A percentile compares a stretch with the other conserved stretches of the same genome.
These are phyloP conservation scores for Cyclostephanos invisitatus DNA, from an alignment of 108 stramenopile species.

Conservation along the genomic window DNA sequence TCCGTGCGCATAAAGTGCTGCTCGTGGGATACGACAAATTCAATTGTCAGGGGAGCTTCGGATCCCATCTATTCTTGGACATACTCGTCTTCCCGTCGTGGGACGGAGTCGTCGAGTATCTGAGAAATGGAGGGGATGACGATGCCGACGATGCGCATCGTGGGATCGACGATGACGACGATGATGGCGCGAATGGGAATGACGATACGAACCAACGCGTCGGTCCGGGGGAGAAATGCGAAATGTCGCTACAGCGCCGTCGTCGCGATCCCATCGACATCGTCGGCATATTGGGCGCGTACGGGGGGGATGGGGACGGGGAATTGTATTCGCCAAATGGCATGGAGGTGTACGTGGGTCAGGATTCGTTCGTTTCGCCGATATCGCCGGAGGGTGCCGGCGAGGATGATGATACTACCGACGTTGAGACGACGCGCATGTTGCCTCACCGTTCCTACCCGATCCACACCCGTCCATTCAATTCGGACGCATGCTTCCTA, in stretches of 20 bases:
- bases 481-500: slow-evolving; percentile 41
- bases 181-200: not conserved
- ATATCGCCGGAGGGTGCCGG: slow-evolving; percentile 3
- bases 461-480: slow-evolving; percentile 37
- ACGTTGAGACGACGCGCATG: not conserved
- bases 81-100: slow-evolving; percentile 68
- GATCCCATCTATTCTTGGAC: slow-evolving; percentile 70
- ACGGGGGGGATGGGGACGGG: slow-evolving; percentile 48
- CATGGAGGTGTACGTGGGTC: slow-evolving; percentile 28
- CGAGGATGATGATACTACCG: not conserved
- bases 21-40: slow-evolving; percentile 71
- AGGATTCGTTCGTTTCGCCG: slow-evolving; percentile 25
- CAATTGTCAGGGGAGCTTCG: slow-evolving; percentile 73
- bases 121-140: slow-evolving; percentile 22
- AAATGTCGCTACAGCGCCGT: too few relatives aligned
- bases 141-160: not conserved
- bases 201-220: too few relatives aligned
- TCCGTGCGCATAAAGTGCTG: slow-evolving; percentile 63
- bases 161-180: not conserved
- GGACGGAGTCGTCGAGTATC: slow-evolving; percentile 54
- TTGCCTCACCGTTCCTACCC: slow-evolving; percentile 34
- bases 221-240: not conserved
- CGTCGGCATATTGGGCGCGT: slow-evolving; percentile 52
- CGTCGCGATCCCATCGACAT: slow-evolving; percentile 11
- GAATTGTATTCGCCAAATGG: slow-evolving; percentile 38